Conservation (phyloP, 2,329 filamentous ascomycete genomes). For the Ceratocystis destructans region DNA sequence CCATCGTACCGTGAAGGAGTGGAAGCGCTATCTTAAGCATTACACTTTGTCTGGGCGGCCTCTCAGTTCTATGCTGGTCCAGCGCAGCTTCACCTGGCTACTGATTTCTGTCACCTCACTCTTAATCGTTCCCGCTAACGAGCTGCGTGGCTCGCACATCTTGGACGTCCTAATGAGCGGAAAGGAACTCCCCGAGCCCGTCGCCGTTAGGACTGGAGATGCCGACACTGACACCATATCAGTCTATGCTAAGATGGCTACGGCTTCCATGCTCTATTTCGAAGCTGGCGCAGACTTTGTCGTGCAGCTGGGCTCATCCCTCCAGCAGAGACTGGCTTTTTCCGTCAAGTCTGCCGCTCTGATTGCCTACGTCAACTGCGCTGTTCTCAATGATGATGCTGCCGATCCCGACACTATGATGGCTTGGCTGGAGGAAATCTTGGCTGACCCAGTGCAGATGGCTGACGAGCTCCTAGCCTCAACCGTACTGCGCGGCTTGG, state of each 20-base stretch:
- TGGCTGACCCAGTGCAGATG: constrained; percentile 71
- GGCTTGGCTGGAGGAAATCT: constrained; percentile 70
- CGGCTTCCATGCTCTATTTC: constrained; percentile 71
- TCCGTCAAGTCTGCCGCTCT: constrained; percentile 73
- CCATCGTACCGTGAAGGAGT: constrained; percentile 58
- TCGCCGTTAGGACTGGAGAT: constrained; percentile 23
- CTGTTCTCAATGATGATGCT: constrained; percentile 64
- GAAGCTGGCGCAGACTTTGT: constrained; percentile 86
- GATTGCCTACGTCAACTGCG: constrained; percentile 73
- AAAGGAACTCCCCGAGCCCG: constrained; percentile 26
- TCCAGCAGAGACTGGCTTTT: constrained; percentile 75
- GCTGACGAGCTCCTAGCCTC: constrained; percentile 62
- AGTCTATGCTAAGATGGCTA: constrained; percentile 55
- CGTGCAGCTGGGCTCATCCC: constrained; percentile 60
- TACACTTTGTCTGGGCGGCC: constrained; percentile 71
- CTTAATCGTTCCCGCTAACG: constrained; percentile 49
- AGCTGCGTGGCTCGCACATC: constrained; percentile 48
- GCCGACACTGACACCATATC: constrained; percentile 46
- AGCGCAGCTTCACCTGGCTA: constrained; percentile 76
- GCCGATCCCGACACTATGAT: constrained; percentile 68
- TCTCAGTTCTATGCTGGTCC: constrained; percentile 78
- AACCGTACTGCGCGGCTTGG: constrained; percentile 67
- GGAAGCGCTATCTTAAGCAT: constrained; percentile 73
- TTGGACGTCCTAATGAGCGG: constrained; percentile 59
- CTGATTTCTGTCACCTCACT: constrained; percentile 66